Conservation (phyloP, 768 basidiomycete genomes). For the Suillus subluteus region DNA sequence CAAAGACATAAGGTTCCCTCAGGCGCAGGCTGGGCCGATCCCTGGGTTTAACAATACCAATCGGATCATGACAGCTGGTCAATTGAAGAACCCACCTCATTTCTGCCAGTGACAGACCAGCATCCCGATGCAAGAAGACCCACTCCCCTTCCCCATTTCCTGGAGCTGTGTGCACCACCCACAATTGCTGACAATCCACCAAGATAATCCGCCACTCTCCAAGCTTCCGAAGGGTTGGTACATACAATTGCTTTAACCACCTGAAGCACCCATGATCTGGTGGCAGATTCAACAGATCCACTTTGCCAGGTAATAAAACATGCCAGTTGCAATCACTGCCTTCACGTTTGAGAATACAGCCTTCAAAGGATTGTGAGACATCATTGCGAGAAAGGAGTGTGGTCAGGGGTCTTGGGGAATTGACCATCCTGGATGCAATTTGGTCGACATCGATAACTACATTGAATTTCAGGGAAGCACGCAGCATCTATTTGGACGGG, state of each 20-base stretch:
- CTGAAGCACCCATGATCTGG: no score
- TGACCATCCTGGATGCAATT: not conserved
- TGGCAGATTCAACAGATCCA: no score
- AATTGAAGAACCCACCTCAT: not conserved
- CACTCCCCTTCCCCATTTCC: not conserved
- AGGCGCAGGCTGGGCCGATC: not conserved
- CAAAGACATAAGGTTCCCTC: not conserved
- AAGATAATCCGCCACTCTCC: not conserved
- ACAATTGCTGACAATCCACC: not conserved
- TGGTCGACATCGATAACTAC: not conserved
- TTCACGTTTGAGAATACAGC: not conserved
- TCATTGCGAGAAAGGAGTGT: not conserved
- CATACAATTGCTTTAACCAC: no score
- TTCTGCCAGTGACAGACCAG: not conserved
- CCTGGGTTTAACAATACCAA: not conserved
- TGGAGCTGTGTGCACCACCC: not conserved
- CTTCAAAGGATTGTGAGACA: not conserved
- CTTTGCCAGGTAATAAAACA: no score
- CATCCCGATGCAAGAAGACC: not conserved
- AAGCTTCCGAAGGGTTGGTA: not conserved
- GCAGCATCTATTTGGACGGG: not conserved
- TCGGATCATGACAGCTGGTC: not conserved
- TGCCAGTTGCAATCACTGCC: not conserved
- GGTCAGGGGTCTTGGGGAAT: not conserved
- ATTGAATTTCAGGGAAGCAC: not conserved